Evolutionary conservation across 495 filamentous ascomycete genomes (phyloP), one percentile per base, ranked within the genome.

Genomic region (Xylaria nigripes): DNA sequence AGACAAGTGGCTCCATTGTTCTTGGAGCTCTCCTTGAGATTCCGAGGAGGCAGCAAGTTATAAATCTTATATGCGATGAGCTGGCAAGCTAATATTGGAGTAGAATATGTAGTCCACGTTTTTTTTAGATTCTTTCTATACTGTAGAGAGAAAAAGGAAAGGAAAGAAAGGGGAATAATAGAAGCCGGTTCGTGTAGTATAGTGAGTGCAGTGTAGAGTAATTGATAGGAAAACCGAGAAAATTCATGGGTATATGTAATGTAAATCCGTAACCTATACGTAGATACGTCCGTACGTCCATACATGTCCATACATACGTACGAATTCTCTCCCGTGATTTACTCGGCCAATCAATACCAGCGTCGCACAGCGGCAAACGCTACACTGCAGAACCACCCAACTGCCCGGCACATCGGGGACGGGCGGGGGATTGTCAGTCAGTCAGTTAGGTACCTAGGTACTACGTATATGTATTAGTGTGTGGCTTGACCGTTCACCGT

Each of bases 1-100:
- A 55, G 45, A 48, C 45, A 55, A 41, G 45, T 55, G 52, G 45
- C 45, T 43, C 52, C 52, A 43, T 36, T 50, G 46, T 38, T 34
- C 34, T 50, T 18, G 44, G 30, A 23, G 10, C 53, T 27, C 41
- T n/a, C n/a, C n/a, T 13, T 53, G 30, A 38, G 32, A 10, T 18
- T 55, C 18, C 36, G 13, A 12, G 23, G 40, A 44, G 34, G 30
- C 32, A 34, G 43, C 34, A 54, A 21, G 23, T 6, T 3, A 32
- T 16, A 5, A 30, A 5, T 30, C 27, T 36, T 6, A 25, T 16
- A 48, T 13, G 24, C 25, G 52, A 55, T 55, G 52, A 43, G 45
- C 38, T 49, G 52, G 52, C 52, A 52, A 23, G 9, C 24, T 18
- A 29, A 43, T 49, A 40, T 40, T 32, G 45, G 52, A 55, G 40